Base-by-base conservation (phyloP, 257 asterid species). In the Catharanthus roseus region DNA sequence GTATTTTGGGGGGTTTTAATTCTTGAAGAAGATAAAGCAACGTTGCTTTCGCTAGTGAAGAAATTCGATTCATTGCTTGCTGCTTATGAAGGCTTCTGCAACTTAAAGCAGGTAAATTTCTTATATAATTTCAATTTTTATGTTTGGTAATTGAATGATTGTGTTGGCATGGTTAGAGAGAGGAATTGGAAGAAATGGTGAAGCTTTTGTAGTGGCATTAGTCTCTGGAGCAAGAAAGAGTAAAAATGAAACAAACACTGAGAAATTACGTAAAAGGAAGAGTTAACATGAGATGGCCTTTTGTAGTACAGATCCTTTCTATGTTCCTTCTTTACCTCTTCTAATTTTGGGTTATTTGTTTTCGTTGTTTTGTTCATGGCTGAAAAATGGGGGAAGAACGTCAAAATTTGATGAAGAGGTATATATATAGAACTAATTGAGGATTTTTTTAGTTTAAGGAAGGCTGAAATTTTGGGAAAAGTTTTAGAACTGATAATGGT, bases 71-170 rank as follows among this genome's bases (percentile, higher is more conserved):
- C 93, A 4, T 77, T 92, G 74, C 84, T 89, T 71, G 85, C 89
- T 61, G 97, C 96, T 68, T 92, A 89, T 69, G 90, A 92, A 74
- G 96, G 97, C 61, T 89, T 92, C 87, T 92, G 97, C 73, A 86
- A 83, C 77, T 83, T 92, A 41, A 92, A 85, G 74, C 92, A 92
- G 97, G 97, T 92, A 54, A 21, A 41, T 38, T 66, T 60, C 65
- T 69, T 18, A 42, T 73, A 12, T 66, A 10, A 18, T 67, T 34
- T 33, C 5, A 54, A 11, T 29, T 41, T 31, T 36, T 36, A 15
- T 1, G 23, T 66, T 66, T 74, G 2, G 21, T 55, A 49, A 26
- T 65, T 39, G 29, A n/a, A 34, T 77, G 67, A 61, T 24, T 21
- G 49, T 34, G 5, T 34, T 44, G 13, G 36, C 19, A 10, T 64